These are phyloP conservation scores for Thelonectria discophora DNA, from an alignment of 2,329 filamentous ascomycete genomes.

Conservation along the genomic window DNA sequence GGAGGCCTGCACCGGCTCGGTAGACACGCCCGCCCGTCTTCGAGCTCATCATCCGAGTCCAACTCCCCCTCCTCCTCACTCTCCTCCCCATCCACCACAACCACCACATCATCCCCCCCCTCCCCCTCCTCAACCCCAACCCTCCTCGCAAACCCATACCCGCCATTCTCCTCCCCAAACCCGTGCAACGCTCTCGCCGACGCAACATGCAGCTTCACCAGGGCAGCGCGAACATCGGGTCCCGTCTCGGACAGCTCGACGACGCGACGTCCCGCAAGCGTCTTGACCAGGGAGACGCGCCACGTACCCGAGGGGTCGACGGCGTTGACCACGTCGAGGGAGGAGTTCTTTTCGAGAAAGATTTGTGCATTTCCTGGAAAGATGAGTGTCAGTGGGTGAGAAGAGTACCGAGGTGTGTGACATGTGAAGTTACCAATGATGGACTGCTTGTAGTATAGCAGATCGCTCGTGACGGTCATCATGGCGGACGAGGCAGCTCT, in stretches of 20 bases:
- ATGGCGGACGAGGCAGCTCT: constrained; percentile 20
- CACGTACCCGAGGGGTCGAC: constrained; percentile 37
- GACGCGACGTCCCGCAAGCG: constrained; percentile 39
- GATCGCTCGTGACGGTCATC: constrained; percentile 8
- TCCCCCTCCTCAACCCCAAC: constrained; percentile 19
- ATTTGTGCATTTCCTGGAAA: constrained; percentile 41
- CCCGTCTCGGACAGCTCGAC: constrained; percentile 46
- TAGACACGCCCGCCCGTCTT: constrained; percentile 19
- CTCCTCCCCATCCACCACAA: constrained; percentile 20
- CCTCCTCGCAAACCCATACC: constrained; percentile 41
- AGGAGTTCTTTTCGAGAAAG: constrained; percentile 36
- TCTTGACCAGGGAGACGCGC: constrained; percentile 41
- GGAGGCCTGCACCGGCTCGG: constrained; percentile 2
- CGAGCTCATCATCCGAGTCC: background rate
- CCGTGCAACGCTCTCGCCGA: constrained; percentile 50
- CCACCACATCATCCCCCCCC: constrained; percentile 33
- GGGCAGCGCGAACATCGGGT: constrained; percentile 43
- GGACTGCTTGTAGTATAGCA: constrained; percentile 9
- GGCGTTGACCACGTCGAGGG: constrained; percentile 38
- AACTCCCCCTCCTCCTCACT: constrained; percentile 27
- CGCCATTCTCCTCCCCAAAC: constrained; percentile 47
- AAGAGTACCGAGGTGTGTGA: background rate
- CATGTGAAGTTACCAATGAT: constrained; percentile 19
- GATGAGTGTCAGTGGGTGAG: constrained; percentile 7
- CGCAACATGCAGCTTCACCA: constrained; percentile 50